Conservation (phyloP, 2,329 filamentous ascomycete genomes). For the Botrytis cinerea region DNA sequence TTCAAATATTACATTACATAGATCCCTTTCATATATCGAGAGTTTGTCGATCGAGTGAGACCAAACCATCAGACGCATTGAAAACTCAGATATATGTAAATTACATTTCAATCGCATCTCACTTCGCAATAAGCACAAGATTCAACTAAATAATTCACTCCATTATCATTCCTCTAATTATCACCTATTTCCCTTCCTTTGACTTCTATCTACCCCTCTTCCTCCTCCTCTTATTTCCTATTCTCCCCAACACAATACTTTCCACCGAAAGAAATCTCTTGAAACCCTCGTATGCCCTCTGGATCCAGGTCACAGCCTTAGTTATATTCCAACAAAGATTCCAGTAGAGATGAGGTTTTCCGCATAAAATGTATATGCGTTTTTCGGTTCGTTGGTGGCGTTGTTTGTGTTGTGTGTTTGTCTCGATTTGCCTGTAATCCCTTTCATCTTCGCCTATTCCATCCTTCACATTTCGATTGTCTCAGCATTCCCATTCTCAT, state of each 20-base stretch:
- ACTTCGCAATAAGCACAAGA: neutral
- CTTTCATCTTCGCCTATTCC: neutral
- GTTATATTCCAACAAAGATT: neutral
- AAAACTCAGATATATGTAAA: neutral
- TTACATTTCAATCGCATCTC: neutral
- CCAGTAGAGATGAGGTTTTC: slow-evolving; percentile 10
- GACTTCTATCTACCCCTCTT: neutral
- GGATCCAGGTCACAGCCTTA: slow-evolving; percentile 19
- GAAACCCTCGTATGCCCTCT: slow-evolving; percentile 10
- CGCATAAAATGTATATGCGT: slow-evolving; percentile 2
- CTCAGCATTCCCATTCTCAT: neutral
- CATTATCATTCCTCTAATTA: neutral
- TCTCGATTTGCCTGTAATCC: neutral
- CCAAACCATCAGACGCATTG: neutral
- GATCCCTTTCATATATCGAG: neutral
- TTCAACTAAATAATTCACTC: neutral
- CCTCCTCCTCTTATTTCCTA: no score
- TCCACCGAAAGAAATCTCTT: neutral
- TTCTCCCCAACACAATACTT: neutral
- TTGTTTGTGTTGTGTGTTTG: neutral
- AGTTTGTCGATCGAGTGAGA: neutral
- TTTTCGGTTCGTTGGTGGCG: neutral
- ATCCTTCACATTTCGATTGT: neutral
- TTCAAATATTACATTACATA: neutral
- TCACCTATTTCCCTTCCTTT: no score